Percentiles rank a stretch among this genome's conserved stretches.
Evolutionary conservation across 225 moss, liverwort and hornwort genomes (phyloP).

Genomic region (Takakia lepidozioides): DNA sequence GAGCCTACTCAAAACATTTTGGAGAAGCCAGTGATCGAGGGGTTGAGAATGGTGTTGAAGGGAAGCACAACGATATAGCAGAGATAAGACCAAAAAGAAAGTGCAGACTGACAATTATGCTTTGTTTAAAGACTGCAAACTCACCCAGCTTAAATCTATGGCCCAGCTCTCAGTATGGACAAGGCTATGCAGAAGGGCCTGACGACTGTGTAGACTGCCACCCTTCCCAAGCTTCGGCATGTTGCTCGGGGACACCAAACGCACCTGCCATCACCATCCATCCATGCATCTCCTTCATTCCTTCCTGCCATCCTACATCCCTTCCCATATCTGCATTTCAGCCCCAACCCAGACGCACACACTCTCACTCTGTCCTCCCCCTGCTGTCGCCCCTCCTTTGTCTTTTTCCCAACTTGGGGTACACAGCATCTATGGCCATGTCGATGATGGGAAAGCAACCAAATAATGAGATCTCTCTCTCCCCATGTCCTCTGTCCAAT

Average conservation of each 20-base stretch:
- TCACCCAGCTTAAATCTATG: slow-evolving; percentile 53
- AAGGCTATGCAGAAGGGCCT: slow-evolving; percentile 46
- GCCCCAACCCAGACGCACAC: background rate
- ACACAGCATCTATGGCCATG: background rate
- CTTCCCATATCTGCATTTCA: background rate
- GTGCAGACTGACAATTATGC: no score
- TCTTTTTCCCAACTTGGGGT: no score
- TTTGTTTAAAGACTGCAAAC: no score
- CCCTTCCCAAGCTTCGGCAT: slow-evolving; percentile 53
- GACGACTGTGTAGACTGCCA: slow-evolving; percentile 39
- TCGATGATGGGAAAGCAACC: background rate
- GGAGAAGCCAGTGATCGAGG: no score
- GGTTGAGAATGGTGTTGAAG: no score
- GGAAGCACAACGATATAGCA: no score
- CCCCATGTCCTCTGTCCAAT: background rate
- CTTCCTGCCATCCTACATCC: slow-evolving; percentile 26
- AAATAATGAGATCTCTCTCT: background rate
- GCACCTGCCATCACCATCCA: slow-evolving; percentile 45
- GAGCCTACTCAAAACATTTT: no score
- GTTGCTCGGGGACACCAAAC: slow-evolving; percentile 41
- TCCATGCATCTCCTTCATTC: slow-evolving; percentile 20
- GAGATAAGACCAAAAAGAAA: no score
- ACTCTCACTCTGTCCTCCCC: background rate
- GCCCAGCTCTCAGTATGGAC: slow-evolving; percentile 62
- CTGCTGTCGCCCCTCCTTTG: no score